Conservation (phyloP, 2,329 filamentous ascomycete species). For the Pseudogymnoascus pannorum region DNA sequence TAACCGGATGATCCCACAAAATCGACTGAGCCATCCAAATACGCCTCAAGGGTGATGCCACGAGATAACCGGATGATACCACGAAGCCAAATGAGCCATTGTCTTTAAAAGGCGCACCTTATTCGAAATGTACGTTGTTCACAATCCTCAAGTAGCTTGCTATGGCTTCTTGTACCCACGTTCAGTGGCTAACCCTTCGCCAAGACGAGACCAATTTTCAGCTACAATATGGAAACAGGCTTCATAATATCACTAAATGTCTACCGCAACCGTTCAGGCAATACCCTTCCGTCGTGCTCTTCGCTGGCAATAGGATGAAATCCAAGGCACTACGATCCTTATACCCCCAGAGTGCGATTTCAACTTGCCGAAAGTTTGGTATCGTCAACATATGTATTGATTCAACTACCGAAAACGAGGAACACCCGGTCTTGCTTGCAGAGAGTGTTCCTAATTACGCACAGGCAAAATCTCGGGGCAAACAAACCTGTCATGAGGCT, state of each 20-base stretch:
- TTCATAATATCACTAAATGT: slow-evolving; percentile 14
- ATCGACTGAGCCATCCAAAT: no score
- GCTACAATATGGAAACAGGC: slow-evolving; percentile 14
- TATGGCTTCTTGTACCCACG: not conserved
- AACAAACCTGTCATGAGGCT: slow-evolving; percentile 15
- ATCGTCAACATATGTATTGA: slow-evolving; percentile 17
- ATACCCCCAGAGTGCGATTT: slow-evolving; percentile 14
- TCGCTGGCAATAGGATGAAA: slow-evolving; percentile 15
- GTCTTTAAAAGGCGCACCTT: not conserved
- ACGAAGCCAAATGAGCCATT: no score
- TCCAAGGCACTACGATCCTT: slow-evolving; percentile 13
- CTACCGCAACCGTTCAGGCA: slow-evolving; percentile 13
- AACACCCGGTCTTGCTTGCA: slow-evolving; percentile 17
- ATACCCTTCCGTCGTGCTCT: slow-evolving; percentile 16
- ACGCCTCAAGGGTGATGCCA: no score
- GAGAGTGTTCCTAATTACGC: slow-evolving; percentile 13
- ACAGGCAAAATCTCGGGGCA: slow-evolving; percentile 11
- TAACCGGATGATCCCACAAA: no score
- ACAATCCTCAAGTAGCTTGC: not conserved
- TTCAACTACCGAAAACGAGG: slow-evolving; percentile 12
- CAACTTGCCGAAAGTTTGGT: slow-evolving; percentile 15
- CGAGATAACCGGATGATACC: no score
- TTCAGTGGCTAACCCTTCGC: not conserved
- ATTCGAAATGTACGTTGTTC: not conserved
- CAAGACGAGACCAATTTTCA: slow-evolving; percentile 13